Evolutionary conservation across 202 grass and related monocot genomes (phyloP).

Genomic region (Sporobolus alterniflorus): DNA sequence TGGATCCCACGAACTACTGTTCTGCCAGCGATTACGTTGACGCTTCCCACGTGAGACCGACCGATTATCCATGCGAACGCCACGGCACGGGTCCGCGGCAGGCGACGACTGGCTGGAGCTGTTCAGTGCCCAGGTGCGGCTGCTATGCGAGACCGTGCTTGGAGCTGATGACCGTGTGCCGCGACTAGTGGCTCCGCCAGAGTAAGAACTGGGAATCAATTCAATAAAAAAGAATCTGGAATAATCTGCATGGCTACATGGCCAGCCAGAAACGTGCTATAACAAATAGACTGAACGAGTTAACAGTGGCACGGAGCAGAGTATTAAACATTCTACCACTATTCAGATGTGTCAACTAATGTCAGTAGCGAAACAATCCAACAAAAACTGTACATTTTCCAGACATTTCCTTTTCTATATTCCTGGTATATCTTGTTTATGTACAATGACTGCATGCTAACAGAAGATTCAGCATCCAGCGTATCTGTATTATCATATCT

Average conservation of each 20-base stretch:
- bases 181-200: too few species aligned
- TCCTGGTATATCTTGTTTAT: constrained; percentile 23
- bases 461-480: neutral
- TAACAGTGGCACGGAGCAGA: too few species aligned
- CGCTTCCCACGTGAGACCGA: neutral
- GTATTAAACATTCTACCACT: neutral
- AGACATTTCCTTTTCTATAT: neutral
- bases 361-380: constrained; percentile 20
- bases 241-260: too few species aligned
- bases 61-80: too few species aligned
- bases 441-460: constrained; percentile 32
- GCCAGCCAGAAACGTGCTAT: too few species aligned
- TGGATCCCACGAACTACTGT: neutral
- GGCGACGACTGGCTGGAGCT: too few species aligned
- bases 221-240: too few species aligned
- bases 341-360: constrained; percentile 32
- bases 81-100: neutral
- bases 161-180: too few species aligned
- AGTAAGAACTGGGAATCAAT: too few species aligned
- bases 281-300: too few species aligned
- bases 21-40: neutral
- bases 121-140: too few species aligned
- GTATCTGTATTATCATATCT: neutral
- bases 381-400: constrained; percentile 43
- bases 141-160: too few species aligned